Percentiles rank a stretch among this genome's conserved stretches.
These are phyloP conservation scores for Mrakia gelida DNA, from an alignment of 768 basidiomycete genomes.

Conservation along the genomic window DNA sequence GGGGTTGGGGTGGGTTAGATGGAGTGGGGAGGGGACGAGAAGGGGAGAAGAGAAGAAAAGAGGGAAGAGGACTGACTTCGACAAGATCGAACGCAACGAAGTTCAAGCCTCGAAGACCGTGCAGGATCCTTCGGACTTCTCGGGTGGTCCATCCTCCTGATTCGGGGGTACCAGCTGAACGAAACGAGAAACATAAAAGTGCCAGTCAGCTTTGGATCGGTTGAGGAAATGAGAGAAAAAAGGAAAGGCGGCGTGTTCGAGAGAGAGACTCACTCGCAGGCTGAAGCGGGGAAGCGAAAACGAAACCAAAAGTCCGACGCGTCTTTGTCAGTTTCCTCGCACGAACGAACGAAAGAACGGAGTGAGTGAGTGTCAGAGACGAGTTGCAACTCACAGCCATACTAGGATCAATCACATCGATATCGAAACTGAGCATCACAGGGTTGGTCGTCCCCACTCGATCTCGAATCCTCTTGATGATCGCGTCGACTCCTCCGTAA, in stretches of 20 bases:
- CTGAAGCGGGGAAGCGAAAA: background rate
- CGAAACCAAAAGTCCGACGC: background rate
- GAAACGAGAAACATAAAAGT: background rate
- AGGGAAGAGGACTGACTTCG: constrained; percentile 33
- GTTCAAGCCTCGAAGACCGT: constrained; percentile 40
- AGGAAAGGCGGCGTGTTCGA: constrained; percentile 36
- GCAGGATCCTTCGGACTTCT: constrained; percentile 40
- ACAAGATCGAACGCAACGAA: constrained; percentile 41
- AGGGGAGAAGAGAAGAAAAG: background rate
- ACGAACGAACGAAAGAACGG: background rate
- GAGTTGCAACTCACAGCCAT: constrained; percentile 40
- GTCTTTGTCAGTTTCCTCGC: background rate
- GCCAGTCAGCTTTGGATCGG: too few relatives aligned
- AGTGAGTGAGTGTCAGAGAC: background rate
- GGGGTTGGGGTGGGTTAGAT: background rate
- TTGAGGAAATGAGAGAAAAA: background rate
- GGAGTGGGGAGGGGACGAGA: background rate
- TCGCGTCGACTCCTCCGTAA: constrained; percentile 58
- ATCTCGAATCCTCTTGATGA: constrained; percentile 64
- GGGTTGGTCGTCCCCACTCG: constrained; percentile 62
- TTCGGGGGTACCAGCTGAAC: background rate
- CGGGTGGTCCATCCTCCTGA: constrained; percentile 41
- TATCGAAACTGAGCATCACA: constrained; percentile 57
- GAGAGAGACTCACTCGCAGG: constrained; percentile 33
- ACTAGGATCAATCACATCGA: constrained; percentile 42